Evolutionary conservation across 169 alveolate species (phyloP).

Genomic region (Plasmodium fragile): DNA sequence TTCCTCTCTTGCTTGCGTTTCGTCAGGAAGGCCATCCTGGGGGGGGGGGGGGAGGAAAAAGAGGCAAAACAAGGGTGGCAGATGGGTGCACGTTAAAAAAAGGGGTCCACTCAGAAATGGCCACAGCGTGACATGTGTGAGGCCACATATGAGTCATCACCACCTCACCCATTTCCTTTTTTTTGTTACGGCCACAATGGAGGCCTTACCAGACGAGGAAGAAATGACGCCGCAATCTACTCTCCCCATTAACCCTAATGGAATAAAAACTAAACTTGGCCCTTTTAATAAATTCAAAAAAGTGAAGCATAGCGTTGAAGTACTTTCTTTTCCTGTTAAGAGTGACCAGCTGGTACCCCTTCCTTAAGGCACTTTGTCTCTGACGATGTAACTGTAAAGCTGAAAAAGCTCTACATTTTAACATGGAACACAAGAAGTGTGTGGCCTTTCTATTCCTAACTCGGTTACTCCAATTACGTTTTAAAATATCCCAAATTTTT

Average conservation of each 20-base stretch:
- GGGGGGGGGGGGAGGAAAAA: background rate
- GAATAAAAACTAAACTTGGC: slow-evolving; percentile 13
- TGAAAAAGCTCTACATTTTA: background rate
- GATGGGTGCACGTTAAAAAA: background rate
- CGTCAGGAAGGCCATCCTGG: slow-evolving; percentile 1
- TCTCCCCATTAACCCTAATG: background rate
- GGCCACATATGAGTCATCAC: too few relatives aligned
- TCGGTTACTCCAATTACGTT: slow-evolving; percentile 25
- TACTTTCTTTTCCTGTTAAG: background rate
- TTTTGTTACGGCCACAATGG: background rate
- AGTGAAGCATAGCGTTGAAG: slow-evolving; percentile 25
- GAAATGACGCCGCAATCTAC: background rate
- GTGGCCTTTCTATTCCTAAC: slow-evolving; percentile 20
- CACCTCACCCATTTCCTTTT: background rate
- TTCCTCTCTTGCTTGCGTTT: slow-evolving; percentile 18
- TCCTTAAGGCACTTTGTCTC: background rate
- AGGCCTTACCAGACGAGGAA: slow-evolving; percentile 12
- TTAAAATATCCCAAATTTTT: slow-evolving; percentile 12
- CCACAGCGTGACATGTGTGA: too few relatives aligned
- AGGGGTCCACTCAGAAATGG: background rate
- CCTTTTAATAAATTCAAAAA: slow-evolving; percentile 27
- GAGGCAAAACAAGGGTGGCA: background rate
- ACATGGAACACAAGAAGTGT: background rate
- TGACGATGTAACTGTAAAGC: background rate
- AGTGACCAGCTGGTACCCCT: background rate